Percentiles rank a stretch among this genome's conserved stretches.
phyloP scores from a whole-genome alignment of 2,329 filamentous ascomycete genomes.

The Fusarium clavum region DNA sequence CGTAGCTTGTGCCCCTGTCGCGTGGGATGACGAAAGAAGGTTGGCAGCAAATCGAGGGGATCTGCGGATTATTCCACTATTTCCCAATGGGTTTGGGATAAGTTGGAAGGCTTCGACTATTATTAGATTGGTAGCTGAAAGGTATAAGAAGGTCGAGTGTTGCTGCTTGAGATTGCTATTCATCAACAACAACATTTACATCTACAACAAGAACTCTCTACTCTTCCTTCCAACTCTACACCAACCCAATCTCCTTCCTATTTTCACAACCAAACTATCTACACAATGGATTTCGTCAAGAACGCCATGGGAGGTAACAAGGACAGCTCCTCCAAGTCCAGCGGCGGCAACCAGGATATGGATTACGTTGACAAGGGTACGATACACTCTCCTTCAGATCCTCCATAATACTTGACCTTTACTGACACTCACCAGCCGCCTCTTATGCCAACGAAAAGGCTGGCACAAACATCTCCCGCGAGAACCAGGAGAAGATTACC shows the following conservation, averaged over 20 bases:
- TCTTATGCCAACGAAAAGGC: conserved; percentile 49
- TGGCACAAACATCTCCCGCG: conserved; percentile 50
- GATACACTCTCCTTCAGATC: neutral
- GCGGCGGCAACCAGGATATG: conserved; percentile 7
- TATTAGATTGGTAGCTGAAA: neutral
- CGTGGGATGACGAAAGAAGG: conserved; percentile 34
- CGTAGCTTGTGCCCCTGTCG: conserved; percentile 36
- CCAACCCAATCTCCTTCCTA: neutral
- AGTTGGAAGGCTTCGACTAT: conserved; percentile 13
- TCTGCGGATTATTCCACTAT: conserved; percentile 34
- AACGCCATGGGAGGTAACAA: conserved; percentile 31
- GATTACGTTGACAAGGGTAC: conserved; percentile 57
- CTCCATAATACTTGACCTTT: neutral
- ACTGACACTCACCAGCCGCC: conserved; percentile 43
- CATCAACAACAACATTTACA: neutral
- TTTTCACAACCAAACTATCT: conserved; percentile 1
- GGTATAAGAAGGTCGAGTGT: conserved; percentile 36
- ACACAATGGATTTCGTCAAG: conserved; percentile 55
- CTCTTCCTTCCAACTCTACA: neutral
- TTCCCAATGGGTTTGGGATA: conserved; percentile 1
- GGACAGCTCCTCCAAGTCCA: conserved; percentile 4
- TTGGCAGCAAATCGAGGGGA: conserved; percentile 23
- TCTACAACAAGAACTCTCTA: neutral
- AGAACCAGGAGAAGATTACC: conserved; percentile 55
- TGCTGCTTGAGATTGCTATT: neutral